Conservation (phyloP, 768 basidiomycete species). For the Pilatotrama ljubarskyi region DNA sequence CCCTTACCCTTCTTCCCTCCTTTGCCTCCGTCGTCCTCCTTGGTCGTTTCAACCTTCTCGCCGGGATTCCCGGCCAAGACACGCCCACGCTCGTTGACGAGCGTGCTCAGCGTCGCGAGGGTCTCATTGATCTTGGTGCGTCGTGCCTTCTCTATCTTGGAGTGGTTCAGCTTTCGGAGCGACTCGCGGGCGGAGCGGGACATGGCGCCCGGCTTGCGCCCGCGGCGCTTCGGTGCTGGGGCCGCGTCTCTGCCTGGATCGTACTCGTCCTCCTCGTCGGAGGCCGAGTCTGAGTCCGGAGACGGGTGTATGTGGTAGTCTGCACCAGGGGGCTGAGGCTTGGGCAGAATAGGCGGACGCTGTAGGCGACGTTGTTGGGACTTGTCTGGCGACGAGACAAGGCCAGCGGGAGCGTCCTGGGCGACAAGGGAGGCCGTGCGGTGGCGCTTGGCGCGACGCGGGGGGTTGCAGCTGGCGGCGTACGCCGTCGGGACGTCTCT, state of each 20-base stretch:
- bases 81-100: conserved; percentile 55
- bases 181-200: conserved; percentile 81
- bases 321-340: conserved; percentile 13
- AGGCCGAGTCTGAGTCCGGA: conserved; percentile 27
- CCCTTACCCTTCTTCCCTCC: conserved; percentile 65
- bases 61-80: conserved; percentile 19
- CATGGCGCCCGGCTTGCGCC: conserved; percentile 68
- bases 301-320: conserved; percentile 22
- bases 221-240: conserved; percentile 57
- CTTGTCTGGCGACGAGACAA: conserved; percentile 2
- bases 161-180: conserved; percentile 90
- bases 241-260: conserved; percentile 24
- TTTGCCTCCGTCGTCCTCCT: conserved; percentile 40
- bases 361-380: conserved; percentile 3
- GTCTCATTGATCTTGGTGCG: conserved; percentile 97
- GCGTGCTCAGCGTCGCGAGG: conserved; percentile 67
- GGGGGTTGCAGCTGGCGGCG: conserved; percentile 43
- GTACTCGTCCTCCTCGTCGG: conserved; percentile 36
- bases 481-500: conserved; percentile 31
- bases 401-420: not conserved
- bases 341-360: conserved; percentile 27
- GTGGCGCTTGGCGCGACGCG: conserved; percentile 46
- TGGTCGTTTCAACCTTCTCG: conserved; percentile 33
- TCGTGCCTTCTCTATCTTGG: conserved; percentile 90
- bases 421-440: conserved; percentile 27